Evolutionary conservation across 441 rosid species (phyloP).

Genomic region (Adansonia madagascariensis): DNA sequence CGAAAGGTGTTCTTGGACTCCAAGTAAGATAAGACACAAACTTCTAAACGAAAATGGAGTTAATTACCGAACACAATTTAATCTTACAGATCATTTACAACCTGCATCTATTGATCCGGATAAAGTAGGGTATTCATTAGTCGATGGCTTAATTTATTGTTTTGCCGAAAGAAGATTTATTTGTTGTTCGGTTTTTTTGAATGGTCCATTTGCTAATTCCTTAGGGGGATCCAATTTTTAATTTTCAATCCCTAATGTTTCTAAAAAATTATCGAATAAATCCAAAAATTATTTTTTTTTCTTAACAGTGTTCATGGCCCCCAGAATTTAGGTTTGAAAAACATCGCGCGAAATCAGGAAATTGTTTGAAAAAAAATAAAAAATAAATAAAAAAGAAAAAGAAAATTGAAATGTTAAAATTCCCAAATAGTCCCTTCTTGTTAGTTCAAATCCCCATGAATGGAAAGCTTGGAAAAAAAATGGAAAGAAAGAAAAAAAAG

Average conservation of each 20-base stretch:
- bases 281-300: not conserved
- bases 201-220: too few species aligned
- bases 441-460: not conserved
- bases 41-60: too few species aligned
- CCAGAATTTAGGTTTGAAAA: constrained; percentile 1
- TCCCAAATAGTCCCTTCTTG: not conserved
- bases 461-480: not conserved
- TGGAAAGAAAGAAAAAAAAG: not conserved
- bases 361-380: not conserved
- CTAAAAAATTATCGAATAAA: not conserved
- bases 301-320: not conserved
- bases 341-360: constrained; percentile 17
- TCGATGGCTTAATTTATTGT: too few species aligned
- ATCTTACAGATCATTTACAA: too few species aligned
- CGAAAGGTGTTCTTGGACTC: too few species aligned
- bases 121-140: too few species aligned
- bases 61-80: too few species aligned
- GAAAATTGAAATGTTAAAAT: not conserved
- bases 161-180: too few species aligned
- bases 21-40: too few species aligned
- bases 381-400: not conserved
- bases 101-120: too few species aligned
- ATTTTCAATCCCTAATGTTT: not conserved
- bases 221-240: too few species aligned
- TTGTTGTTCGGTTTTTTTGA: too few species aligned